Conservation (phyloP, 164 flowering plant genomes). For the Echeveria elegans region DNA sequence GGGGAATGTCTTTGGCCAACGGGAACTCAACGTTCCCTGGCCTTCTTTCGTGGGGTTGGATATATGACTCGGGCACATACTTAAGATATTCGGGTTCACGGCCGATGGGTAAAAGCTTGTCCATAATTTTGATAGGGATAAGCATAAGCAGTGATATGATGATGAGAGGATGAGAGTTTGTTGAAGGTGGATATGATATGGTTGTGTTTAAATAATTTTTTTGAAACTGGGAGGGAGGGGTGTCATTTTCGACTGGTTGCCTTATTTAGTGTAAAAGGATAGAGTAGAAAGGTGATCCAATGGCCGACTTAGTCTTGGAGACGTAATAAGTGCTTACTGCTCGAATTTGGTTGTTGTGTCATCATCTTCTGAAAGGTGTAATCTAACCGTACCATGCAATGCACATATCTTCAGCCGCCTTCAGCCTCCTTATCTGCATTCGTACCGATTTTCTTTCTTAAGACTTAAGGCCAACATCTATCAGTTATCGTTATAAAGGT, state of each 20-base stretch:
- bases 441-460: neutral
- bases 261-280: constrained; percentile 1
- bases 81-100: neutral
- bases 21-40: neutral
- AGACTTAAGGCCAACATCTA: too few relatives aligned
- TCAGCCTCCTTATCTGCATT: neutral
- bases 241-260: neutral
- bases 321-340: neutral
- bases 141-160: neutral
- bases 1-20: neutral
- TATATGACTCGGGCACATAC: neutral
- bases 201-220: neutral
- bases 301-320: neutral
- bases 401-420: too few relatives aligned
- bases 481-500: too few relatives aligned
- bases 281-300: neutral
- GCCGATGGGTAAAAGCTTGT: neutral
- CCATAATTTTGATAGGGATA: constrained; percentile 17
- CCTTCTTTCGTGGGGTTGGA: neutral
- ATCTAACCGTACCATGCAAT: neutral
- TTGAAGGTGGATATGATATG: neutral
- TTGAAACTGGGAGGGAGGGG: neutral
- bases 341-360: neutral
- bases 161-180: neutral
- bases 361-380: neutral